phyloP scores from a whole-genome alignment of 148 eudicot genomes.

The Tetragonia tetragonoides region DNA sequence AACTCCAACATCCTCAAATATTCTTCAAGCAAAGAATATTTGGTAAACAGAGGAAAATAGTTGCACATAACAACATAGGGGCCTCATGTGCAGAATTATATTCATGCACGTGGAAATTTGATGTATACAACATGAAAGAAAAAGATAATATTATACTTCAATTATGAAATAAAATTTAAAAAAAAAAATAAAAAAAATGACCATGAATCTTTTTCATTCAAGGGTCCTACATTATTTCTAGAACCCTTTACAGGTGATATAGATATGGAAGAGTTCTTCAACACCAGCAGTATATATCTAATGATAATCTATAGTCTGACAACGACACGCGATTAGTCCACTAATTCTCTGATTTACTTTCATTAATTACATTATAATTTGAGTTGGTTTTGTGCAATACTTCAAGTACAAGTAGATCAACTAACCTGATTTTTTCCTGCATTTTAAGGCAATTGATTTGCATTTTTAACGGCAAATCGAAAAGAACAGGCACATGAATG shows the following conservation, averaged over 20 bases:
- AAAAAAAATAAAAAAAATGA: not conserved
- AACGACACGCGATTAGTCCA: too few species aligned
- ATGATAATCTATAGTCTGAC: too few species aligned
- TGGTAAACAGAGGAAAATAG: not conserved
- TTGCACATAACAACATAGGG: slow-evolving; percentile 15
- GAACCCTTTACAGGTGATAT: not conserved
- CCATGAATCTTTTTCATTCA: slow-evolving; percentile 5
- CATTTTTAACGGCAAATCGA: not conserved
- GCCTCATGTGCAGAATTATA: slow-evolving; percentile 30
- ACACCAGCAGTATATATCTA: too few species aligned
- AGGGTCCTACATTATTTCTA: slow-evolving; percentile 13
- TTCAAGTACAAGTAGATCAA: slow-evolving; percentile 15
- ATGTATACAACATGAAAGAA: slow-evolving; percentile 12
- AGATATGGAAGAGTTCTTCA: not conserved
- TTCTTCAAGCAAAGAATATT: slow-evolving; percentile 7
- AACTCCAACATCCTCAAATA: not conserved
- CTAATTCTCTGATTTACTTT: too few species aligned
- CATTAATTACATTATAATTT: not conserved
- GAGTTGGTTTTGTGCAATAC: not conserved
- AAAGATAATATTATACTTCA: not conserved
- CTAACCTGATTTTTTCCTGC: slow-evolving; percentile 8
- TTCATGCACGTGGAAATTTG: slow-evolving; percentile 34
- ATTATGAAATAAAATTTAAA: not conserved
- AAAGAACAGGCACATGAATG: slow-evolving; percentile 21
- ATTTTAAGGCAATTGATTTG: not conserved